Conservation (phyloP, 805 yeast species). For the Wickerhamiella musiphila region DNA sequence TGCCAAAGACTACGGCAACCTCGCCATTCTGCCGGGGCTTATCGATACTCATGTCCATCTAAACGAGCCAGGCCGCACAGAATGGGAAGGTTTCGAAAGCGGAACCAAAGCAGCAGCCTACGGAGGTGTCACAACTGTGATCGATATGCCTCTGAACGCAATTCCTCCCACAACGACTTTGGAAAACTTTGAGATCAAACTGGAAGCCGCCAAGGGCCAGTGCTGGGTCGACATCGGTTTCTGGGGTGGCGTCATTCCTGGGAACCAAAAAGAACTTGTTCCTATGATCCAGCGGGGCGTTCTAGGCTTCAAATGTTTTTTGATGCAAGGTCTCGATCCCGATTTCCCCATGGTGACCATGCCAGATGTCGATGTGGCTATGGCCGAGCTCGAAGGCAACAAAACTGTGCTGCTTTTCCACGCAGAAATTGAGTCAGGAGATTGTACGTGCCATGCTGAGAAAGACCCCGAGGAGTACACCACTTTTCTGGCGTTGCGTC, state of each 20-base stretch:
- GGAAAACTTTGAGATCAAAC: constrained; percentile 53
- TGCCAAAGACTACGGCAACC: constrained; percentile 38
- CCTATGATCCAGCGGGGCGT: constrained; percentile 78
- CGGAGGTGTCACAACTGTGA: constrained; percentile 91
- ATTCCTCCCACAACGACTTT: constrained; percentile 88
- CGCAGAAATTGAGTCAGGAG: constrained; percentile 63
- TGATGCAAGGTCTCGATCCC: constrained; percentile 91
- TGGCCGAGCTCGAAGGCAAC: constrained; percentile 41
- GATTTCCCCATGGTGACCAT: constrained; percentile 76
- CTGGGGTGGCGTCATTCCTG: constrained; percentile 92
- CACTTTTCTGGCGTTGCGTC: constrained; percentile 68
- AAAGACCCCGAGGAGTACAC: constrained; percentile 46
- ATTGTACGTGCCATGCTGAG: constrained; percentile 3
- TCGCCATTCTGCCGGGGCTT: constrained; percentile 67
- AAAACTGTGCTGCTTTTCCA: constrained; percentile 77
- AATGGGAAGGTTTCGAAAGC: constrained; percentile 96
- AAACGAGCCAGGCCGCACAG: constrained; percentile 95
- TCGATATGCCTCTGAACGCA: constrained; percentile 93
- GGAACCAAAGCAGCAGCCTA: constrained; percentile 90
- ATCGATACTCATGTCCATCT: constrained; percentile 90
- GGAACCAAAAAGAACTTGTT: constrained; percentile 45
- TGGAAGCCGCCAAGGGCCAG: constrained; percentile 62
- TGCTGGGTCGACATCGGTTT: constrained; percentile 89
- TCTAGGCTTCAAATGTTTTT: constrained; percentile 81
- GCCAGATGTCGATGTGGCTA: constrained; percentile 46